Percentiles rank a stretch among this genome's conserved stretches.
Conservation (phyloP, 1,139 yeast species). For the Pichia sp. region DNA sequence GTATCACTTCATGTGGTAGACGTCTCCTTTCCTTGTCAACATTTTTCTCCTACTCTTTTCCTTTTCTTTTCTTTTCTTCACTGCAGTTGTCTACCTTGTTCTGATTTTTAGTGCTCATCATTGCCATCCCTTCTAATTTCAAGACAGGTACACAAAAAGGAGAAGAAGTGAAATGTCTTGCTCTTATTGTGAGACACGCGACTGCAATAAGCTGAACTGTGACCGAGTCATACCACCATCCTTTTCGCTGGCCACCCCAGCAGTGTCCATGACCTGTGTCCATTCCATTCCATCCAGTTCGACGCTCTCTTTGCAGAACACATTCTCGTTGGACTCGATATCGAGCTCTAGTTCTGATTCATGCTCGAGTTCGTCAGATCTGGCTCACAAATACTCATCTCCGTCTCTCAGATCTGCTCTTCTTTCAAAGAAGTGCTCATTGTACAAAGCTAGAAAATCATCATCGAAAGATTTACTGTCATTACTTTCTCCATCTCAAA, state of each 20-base stretch:
- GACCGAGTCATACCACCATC: not conserved
- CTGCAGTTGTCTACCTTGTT: not conserved
- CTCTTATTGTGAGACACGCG: not conserved
- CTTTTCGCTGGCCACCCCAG: not conserved
- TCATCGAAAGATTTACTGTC: conserved; percentile 1
- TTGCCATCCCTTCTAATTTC: too few relatives aligned
- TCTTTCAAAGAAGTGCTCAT: conserved; percentile 9
- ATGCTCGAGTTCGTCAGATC: not conserved
- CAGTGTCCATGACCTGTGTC: conserved; percentile 1
- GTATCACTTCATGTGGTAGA: too few relatives aligned
- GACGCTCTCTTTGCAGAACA: not conserved
- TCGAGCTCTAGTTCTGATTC: not conserved
- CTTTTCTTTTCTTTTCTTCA: not conserved
- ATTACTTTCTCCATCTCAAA: not conserved
- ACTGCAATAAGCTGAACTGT: not conserved
- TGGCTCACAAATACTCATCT: not conserved
- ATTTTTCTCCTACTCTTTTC: not conserved
- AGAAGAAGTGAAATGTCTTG: not conserved
- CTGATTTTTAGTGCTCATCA: not conserved
- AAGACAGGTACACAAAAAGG: too few relatives aligned
- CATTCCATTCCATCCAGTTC: conserved; percentile 1
- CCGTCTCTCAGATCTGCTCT: conserved; percentile 23
- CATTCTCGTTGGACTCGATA: not conserved
- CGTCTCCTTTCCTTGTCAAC: not conserved
- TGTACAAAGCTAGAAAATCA: conserved; percentile 7